phyloP scores from a whole-genome alignment of 257 asterid species.

The Solanum sejunctum region DNA sequence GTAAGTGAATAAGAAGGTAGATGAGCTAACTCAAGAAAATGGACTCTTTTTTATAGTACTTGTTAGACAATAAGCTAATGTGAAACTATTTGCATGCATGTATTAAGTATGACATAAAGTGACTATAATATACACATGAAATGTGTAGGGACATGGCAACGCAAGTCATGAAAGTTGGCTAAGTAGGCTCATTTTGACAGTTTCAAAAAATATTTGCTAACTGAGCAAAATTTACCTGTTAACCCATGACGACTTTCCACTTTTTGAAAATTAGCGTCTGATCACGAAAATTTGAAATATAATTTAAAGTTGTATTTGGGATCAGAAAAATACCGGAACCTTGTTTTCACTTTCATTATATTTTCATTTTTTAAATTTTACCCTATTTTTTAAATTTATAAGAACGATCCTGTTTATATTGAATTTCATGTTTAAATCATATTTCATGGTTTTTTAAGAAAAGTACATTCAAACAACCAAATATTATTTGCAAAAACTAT shows the following conservation, averaged over 20 bases:
- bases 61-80: neutral
- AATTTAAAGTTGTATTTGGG: neutral
- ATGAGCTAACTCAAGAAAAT: constrained; percentile 27
- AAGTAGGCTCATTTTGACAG: neutral
- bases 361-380: neutral
- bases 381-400: too few species aligned
- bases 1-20: constrained; percentile 10
- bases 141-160: neutral
- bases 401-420: too few species aligned
- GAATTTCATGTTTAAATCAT: too few species aligned
- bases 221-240: neutral
- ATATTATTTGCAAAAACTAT: too few species aligned
- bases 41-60: constrained; percentile 7
- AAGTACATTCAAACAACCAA: too few species aligned
- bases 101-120: neutral
- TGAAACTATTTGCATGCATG: constrained; percentile 7
- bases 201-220: neutral
- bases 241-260: too few species aligned
- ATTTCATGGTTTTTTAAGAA: too few species aligned
- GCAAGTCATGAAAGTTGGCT: neutral
- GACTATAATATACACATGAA: neutral
- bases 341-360: neutral
- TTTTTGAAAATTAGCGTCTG: neutral
- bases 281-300: too few species aligned
- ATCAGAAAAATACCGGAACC: neutral